phyloP scores from a whole-genome alignment of 495 filamentous ascomycete genomes.

The Neurospora africana region DNA sequence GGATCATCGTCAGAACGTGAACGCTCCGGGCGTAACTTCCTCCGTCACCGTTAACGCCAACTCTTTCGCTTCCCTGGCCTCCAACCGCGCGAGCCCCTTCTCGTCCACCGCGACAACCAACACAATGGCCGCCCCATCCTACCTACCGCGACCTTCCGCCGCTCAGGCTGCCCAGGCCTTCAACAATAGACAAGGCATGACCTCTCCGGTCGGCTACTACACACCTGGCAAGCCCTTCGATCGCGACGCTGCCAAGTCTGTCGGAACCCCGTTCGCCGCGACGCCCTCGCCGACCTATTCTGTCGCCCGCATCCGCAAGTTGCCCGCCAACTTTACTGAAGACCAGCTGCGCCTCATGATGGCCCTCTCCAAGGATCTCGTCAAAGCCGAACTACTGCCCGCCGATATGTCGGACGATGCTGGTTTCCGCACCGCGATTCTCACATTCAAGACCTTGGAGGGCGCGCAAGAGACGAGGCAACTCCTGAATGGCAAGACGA shows the following conservation, averaged over 20 bases:
- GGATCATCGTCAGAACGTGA: conserved; percentile 17
- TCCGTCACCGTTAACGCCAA: conserved; percentile 20
- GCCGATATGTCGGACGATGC: conserved; percentile 55
- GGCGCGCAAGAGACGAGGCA: conserved; percentile 70
- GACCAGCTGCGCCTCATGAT: conserved; percentile 73
- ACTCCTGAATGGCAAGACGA: conserved; percentile 70
- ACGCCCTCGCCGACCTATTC: conserved; percentile 20
- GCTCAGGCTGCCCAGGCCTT: conserved; percentile 20
- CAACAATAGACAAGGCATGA: conserved; percentile 13
- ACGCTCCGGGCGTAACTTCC: conserved; percentile 21
- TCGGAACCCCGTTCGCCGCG: conserved; percentile 42
- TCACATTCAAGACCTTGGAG: conserved; percentile 57
- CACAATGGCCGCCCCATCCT: conserved; percentile 31
- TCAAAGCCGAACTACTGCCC: conserved; percentile 61
- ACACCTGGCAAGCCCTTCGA: conserved; percentile 24
- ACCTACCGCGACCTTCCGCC: conserved; percentile 12
- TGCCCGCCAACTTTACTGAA: conserved; percentile 61
- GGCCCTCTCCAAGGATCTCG: conserved; percentile 72
- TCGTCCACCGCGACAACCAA: conserved; percentile 22
- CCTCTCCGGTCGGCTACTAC: conserved; percentile 30
- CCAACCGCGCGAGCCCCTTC: conserved; percentile 28
- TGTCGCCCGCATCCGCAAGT: conserved; percentile 56
- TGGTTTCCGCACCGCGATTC: conserved; percentile 64
- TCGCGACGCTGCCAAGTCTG: conserved; percentile 37
- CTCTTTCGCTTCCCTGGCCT: conserved; percentile 23